phyloP scores from a whole-genome alignment of 768 basidiomycete genomes.

The Rhodotorula sphaerocarpa region DNA sequence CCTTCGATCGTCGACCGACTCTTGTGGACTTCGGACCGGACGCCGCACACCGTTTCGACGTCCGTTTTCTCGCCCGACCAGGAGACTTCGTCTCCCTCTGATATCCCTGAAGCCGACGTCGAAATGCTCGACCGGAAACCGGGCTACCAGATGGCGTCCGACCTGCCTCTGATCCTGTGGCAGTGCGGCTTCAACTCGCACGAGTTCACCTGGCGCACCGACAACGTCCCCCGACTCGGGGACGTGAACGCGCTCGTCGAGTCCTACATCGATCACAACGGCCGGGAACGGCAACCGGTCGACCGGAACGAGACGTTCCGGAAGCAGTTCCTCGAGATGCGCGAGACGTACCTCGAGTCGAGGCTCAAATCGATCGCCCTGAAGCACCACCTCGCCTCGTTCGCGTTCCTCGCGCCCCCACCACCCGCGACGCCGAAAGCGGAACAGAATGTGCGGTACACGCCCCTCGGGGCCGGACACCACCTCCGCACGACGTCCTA shows the following conservation, averaged over 20 bases:
- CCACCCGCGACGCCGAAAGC: background rate
- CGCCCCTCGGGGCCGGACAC: constrained; percentile 58
- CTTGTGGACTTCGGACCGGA: constrained; percentile 56
- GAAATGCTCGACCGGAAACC: constrained; percentile 58
- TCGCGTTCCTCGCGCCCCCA: constrained; percentile 18
- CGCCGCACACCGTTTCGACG: constrained; percentile 36
- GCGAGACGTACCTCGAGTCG: constrained; percentile 25
- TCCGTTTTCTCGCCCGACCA: constrained; percentile 41
- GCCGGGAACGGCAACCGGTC: constrained; percentile 6
- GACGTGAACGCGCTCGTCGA: constrained; percentile 9
- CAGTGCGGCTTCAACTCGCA: constrained; percentile 65
- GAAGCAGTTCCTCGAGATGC: constrained; percentile 28
- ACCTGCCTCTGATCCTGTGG: constrained; percentile 83
- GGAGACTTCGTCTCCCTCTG: background rate
- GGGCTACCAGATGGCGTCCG: constrained; percentile 87
- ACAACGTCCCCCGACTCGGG: constrained; percentile 41
- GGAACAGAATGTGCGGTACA: constrained; percentile 50
- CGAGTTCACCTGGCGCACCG: constrained; percentile 66
- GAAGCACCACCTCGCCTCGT: constrained; percentile 30
- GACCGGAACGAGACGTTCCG: constrained; percentile 28
- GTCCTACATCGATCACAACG: constrained; percentile 12
- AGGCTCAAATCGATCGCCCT: constrained; percentile 30
- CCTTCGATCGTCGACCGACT: constrained; percentile 63
- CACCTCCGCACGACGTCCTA: constrained; percentile 56
- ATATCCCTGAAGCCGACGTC: constrained; percentile 6